Evolutionary conservation across 1,284 basidiomycete genomes (phyloP), one percentile per base, ranked within the genome.

Genomic region (Mycosarcoma mackinlayi): DNA sequence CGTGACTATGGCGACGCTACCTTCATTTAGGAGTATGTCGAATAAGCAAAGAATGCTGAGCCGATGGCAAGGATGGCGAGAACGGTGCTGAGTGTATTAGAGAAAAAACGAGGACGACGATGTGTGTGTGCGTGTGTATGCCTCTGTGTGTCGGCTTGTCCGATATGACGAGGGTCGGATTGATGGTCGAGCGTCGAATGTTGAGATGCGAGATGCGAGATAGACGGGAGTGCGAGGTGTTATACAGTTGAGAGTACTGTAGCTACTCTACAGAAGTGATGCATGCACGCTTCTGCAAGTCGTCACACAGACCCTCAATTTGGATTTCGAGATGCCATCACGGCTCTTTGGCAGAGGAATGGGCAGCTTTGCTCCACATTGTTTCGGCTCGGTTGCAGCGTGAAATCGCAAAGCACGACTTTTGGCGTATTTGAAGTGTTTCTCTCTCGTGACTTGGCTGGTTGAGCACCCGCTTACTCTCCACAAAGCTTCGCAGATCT

Each of bases 341-440:
- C n/a, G 50, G 57, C 57, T 48, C 50, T 48, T 40, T 14, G 44
- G 50, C 57, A 60, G 57, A 60, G 57, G n/a, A 40, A 16, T 14
- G 23, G 24, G 50, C 34, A 3, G 2, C n/a, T 16, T 19, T 48
- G 38, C 57, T 60, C 57, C 57, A 60, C 57, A 60, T 60, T 51
- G n/a, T n/a, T 31, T 31, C 30, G 4, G 30, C 30, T 25, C 40
- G 39, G 6, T 19, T 4, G 5, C 18, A 24, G 14, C 10, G 8
- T 38, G 8, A 10, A 19, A 38, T 10, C 2, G 16, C 37, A 38
- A 28, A n/a, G n/a, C n/a, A n/a, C n/a, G n/a, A n/a, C n/a, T n/a
- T n/a, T n/a, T n/a, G n/a, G n/a, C n/a, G n/a, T n/a, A n/a, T n/a
- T n/a, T n/a, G n/a, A n/a, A n/a, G n/a, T n/a, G n/a, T n/a, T n/a